Evolutionary conservation across 805 yeast species (phyloP).

Genomic region (Candida montana): DNA sequence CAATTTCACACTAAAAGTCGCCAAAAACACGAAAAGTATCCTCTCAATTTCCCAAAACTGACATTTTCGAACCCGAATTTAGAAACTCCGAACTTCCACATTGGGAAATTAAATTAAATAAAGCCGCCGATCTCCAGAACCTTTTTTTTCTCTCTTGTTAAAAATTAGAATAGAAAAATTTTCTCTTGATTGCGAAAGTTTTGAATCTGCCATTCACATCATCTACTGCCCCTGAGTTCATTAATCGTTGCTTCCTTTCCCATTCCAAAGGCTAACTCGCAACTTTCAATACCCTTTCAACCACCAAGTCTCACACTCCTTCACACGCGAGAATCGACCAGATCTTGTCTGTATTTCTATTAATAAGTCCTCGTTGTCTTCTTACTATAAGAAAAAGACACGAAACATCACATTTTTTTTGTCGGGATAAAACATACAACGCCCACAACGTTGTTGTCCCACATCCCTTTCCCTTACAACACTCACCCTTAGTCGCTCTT

Average conservation of each 20-base stretch:
- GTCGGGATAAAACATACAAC: not conserved
- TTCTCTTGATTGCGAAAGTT: not conserved
- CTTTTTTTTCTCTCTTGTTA: too few species aligned
- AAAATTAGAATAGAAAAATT: too few species aligned
- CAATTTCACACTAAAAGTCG: too few species aligned
- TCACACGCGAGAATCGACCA: not conserved
- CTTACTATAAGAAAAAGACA: not conserved
- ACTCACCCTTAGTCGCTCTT: not conserved
- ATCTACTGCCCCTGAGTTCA: too few species aligned
- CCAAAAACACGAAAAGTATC: too few species aligned
- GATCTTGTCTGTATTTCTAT: not conserved
- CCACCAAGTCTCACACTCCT: too few species aligned
- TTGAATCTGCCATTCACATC: too few species aligned
- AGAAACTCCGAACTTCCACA: not conserved
- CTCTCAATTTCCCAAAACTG: not conserved
- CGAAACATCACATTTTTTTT: not conserved
- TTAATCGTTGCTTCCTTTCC: too few species aligned
- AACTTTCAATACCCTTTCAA: too few species aligned
- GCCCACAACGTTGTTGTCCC: not conserved
- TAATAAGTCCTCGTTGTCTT: not conserved
- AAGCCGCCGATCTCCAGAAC: not conserved
- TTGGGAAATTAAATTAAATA: not conserved
- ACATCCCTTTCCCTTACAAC: not conserved
- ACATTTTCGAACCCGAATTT: not conserved
- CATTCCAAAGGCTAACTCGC: too few species aligned